A percentile compares a stretch with the other conserved stretches of the same genome.
These are phyloP conservation scores for Rhodotorula sphaerocarpa DNA, from an alignment of 768 basidiomycete species.

Conservation along the genomic window DNA sequence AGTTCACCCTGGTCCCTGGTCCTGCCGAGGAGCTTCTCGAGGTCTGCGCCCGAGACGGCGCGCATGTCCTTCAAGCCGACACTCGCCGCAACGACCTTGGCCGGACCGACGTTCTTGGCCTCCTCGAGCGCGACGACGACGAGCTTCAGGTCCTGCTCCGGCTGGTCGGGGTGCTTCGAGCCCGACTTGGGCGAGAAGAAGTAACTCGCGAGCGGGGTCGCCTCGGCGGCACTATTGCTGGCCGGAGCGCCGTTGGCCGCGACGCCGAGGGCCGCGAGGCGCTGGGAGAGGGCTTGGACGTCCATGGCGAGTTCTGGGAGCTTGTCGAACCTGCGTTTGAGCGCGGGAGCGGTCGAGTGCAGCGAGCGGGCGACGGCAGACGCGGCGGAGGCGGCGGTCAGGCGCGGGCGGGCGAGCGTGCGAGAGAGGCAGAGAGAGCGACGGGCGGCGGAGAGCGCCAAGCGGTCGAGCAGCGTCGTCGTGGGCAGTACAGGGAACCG, in stretches of 20 bases:
- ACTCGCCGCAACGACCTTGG: conserved; percentile 32
- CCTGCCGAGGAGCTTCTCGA: conserved; percentile 35
- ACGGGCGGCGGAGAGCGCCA: background rate
- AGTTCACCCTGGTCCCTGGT: conserved; percentile 25
- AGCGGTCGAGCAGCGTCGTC: background rate
- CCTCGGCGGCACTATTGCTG: background rate
- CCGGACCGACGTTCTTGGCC: conserved; percentile 37
- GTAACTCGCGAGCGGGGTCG: conserved; percentile 24
- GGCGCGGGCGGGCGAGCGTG: too few species aligned
- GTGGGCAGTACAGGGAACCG: background rate
- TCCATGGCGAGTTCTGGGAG: conserved; percentile 26
- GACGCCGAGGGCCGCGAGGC: conserved; percentile 21
- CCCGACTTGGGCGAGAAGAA: conserved; percentile 39
- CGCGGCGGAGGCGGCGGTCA: too few species aligned
- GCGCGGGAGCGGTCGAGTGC: background rate
- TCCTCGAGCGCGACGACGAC: conserved; percentile 37
- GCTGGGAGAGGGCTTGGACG: conserved; percentile 9
- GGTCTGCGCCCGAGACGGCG: conserved; percentile 31
- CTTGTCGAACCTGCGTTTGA: conserved; percentile 11
- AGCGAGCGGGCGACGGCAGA: background rate
- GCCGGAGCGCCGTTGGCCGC: background rate
- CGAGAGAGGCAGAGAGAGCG: background rate
- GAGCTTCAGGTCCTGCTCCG: conserved; percentile 32
- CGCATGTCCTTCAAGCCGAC: conserved; percentile 40
- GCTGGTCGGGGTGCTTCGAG: conserved; percentile 32